These are phyloP conservation scores for Coelastrella sp. DNA, from an alignment of 139 green algal species.

Conservation along the genomic window DNA sequence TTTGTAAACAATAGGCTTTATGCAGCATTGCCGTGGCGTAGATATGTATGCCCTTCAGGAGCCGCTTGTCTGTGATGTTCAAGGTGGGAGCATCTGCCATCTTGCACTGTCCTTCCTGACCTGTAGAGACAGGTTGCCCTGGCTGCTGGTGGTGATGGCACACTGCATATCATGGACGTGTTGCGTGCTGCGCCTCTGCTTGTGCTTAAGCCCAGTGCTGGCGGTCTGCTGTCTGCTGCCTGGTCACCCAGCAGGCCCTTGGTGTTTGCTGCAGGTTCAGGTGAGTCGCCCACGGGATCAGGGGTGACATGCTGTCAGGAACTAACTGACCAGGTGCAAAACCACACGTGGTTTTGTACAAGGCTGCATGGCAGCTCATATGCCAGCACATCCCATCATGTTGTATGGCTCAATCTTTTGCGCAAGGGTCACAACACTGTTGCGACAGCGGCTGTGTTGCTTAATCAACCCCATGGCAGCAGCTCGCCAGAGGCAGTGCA, in stretches of 20 bases:
- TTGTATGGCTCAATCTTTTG: too few species aligned
- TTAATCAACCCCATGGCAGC: too few species aligned
- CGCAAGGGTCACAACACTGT: too few species aligned
- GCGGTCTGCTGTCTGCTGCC: slow-evolving; percentile 55
- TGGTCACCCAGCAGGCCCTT: slow-evolving; percentile 74
- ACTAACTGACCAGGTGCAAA: too few species aligned
- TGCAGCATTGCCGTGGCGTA: background rate
- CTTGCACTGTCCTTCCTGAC: too few species aligned
- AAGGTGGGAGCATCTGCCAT: background rate
- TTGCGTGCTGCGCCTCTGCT: slow-evolving; percentile 62
- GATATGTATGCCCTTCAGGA: background rate
- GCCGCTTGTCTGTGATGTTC: background rate
- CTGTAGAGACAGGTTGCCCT: slow-evolving; percentile 62
- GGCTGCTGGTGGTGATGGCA: slow-evolving; percentile 66
- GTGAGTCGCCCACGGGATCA: slow-evolving; percentile 7
- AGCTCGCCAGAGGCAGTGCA: too few species aligned
- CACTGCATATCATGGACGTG: slow-evolving; percentile 61
- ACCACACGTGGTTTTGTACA: too few species aligned
- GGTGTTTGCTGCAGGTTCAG: slow-evolving; percentile 67
- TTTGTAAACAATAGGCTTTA: background rate
- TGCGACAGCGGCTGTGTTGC: too few species aligned
- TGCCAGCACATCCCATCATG: too few species aligned
- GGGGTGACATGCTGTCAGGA: too few species aligned
- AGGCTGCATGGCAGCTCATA: too few species aligned
- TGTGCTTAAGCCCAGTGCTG: slow-evolving; percentile 54